A percentile compares a stretch with the other conserved stretches of the same genome.
These are phyloP conservation scores for Trichoderma gamsii DNA, from an alignment of 495 filamentous ascomycete species.

Conservation along the genomic window DNA sequence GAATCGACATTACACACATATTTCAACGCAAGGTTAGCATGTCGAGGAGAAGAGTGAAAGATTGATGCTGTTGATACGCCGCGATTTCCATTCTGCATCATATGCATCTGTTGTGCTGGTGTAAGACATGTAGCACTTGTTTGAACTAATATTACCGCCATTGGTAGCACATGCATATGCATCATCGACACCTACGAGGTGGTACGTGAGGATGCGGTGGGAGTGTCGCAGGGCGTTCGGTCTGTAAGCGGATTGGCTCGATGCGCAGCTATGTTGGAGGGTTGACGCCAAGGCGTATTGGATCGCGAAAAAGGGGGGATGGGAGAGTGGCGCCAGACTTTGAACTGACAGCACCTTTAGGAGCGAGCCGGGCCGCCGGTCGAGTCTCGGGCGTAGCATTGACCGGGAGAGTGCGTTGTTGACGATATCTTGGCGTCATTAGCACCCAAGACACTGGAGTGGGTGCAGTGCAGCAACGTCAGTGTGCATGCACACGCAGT, in stretches of 20 bases:
- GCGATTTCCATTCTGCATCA: not conserved
- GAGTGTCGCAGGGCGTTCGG: conserved; percentile 3
- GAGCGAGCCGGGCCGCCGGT: conserved; percentile 11
- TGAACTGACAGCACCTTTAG: conserved; percentile 9
- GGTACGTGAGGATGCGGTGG: conserved; percentile 2
- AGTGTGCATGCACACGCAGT: not conserved
- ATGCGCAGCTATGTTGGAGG: not conserved
- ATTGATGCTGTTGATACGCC: not conserved
- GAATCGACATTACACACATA: too few relatives aligned
- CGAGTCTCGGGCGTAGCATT: conserved; percentile 6
- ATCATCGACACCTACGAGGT: not conserved
- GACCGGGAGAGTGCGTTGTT: not conserved
- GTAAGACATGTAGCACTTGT: not conserved
- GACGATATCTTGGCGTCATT: conserved; percentile 9
- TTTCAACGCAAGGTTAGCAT: not conserved
- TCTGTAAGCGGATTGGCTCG: conserved; percentile 3
- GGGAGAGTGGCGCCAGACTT: conserved; percentile 2
- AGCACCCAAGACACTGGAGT: not conserved
- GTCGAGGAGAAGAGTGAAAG: not conserved
- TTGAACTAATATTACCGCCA: not conserved
- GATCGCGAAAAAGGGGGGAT: not conserved
- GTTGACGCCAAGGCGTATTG: not conserved
- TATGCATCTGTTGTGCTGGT: not conserved
- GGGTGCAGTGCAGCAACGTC: not conserved
- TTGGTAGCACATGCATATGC: not conserved